Conservation (phyloP, 2,329 filamentous ascomycete species). For the Sarocladiaceae sp. region DNA sequence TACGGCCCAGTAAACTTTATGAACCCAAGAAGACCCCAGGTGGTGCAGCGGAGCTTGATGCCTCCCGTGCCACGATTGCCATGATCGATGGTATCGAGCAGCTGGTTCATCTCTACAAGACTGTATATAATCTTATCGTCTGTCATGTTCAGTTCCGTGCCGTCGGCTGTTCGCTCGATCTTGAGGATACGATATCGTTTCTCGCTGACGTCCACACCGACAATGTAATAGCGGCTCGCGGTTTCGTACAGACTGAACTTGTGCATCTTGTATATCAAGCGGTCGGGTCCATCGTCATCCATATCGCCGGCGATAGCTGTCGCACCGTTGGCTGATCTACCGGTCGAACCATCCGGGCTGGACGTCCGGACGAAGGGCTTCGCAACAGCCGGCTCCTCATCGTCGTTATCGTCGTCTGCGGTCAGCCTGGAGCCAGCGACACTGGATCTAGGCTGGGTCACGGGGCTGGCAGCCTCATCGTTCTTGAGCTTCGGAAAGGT, state of each 20-base stretch:
- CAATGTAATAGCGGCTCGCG: conserved; percentile 85
- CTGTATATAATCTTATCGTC: conserved; percentile 96
- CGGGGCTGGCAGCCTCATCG: conserved; percentile 24
- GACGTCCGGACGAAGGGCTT: conserved; percentile 50
- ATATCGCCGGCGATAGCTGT: conserved; percentile 17
- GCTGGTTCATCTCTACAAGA: conserved; percentile 83
- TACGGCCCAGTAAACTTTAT: conserved; percentile 93
- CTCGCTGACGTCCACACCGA: conserved; percentile 87
- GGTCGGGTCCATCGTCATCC: conserved; percentile 27
- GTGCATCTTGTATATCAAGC: conserved; percentile 66
- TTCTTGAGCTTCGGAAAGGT: conserved; percentile 30
- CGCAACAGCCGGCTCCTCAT: conserved; percentile 52
- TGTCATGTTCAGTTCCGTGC: conserved; percentile 70
- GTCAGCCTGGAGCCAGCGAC: background rate
- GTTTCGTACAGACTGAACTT: conserved; percentile 98
- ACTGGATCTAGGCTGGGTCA: conserved; percentile 11
- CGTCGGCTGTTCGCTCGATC: conserved; percentile 80
- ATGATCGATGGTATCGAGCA: conserved; percentile 92
- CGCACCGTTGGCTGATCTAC: conserved; percentile 16
- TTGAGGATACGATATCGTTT: conserved; percentile 86
- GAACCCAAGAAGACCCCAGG: conserved; percentile 92
- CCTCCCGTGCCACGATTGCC: conserved; percentile 89
- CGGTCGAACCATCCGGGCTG: conserved; percentile 39
- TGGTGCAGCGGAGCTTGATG: conserved; percentile 80
- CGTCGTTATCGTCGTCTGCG: conserved; percentile 42